Base-by-base conservation (phyloP, 306 rosid species). In the Luffa aegyptiaca region DNA sequence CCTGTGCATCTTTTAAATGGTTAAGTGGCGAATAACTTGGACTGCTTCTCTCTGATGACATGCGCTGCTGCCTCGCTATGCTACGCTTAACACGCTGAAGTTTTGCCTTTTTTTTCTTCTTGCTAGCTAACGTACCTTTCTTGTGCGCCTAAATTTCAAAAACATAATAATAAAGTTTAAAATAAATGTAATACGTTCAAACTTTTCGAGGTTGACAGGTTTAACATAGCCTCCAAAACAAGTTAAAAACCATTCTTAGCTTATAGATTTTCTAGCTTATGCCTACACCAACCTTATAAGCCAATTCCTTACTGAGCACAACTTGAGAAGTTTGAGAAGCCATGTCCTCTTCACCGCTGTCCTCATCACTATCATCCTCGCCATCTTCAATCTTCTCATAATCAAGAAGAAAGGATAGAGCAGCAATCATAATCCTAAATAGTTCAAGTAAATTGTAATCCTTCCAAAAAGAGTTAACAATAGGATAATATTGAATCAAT, bases 1-100 rank as follows among this genome's bases (percentile, higher is more conserved):
- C 98, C 97, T 94, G 97, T 53, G 95, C 85, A 88, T 94, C 97
- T 84, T 80, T 88, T 81, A 92, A 85, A 86, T 92, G 97, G 82
- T 88, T 90, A 78, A 94, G 98, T 52, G 97, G 91, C 84, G 92
- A 93, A 78, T 88, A 86, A 85, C 57, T 88, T 74, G 82, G 78
- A 61, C 48, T 80, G 80, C 26, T 86, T 79, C 42, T 87, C 64
- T 91, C 92, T 57, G 95, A 87, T 13, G 97, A 85, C 33, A 83
- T 2, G 26, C 91, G 95, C 70, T 94, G 97, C 73, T 92, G 79
- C 81, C 83, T 92, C 85, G 91, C 92, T 85, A 94, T 83, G 80
- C 88, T 92, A 76, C 97, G 93, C 37, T 89, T 80, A 75, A 86
- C 96, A 58, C 97, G 97, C 55, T 94, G 84, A 61, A 92, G 82